Percentiles rank a stretch among this genome's conserved stretches.
Evolutionary conservation across 306 rosid species (phyloP).

Genomic region (Pyrus communis): DNA sequence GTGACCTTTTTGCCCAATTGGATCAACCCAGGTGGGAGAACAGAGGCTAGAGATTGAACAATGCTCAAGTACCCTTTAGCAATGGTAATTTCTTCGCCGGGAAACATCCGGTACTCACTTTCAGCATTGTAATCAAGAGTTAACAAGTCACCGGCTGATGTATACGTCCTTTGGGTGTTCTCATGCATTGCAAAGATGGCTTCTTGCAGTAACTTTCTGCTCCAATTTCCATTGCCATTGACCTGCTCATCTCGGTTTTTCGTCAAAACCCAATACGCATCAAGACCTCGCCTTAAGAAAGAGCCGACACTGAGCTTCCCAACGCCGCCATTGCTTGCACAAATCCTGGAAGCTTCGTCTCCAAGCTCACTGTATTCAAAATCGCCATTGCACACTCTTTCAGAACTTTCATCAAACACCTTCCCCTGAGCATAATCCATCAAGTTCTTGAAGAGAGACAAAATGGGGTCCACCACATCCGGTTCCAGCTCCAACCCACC

Average conservation of each 20-base stretch:
- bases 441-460: conserved; percentile 56
- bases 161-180: conserved; percentile 74
- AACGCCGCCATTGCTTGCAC: conserved; percentile 11
- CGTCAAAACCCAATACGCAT: conserved; percentile 41
- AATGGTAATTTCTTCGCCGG: conserved; percentile 86
- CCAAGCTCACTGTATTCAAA: conserved; percentile 21
- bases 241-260: conserved; percentile 33
- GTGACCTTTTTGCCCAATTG: conserved; percentile 58
- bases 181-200: conserved; percentile 73
- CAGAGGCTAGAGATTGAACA: conserved; percentile 64
- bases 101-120: conserved; percentile 80
- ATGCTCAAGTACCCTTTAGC: conserved; percentile 76
- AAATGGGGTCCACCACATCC: conserved; percentile 50
- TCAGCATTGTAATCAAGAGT: conserved; percentile 68
- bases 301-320: conserved; percentile 54
- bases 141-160: conserved; percentile 70
- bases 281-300: conserved; percentile 60
- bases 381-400: conserved; percentile 13
- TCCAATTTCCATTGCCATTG: conserved; percentile 53
- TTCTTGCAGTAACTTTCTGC: conserved; percentile 48
- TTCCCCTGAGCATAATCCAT: conserved; percentile 66
- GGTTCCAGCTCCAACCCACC: conserved; percentile 52
- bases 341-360: conserved; percentile 27
- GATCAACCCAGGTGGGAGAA: conserved; percentile 60
- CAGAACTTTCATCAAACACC: conserved; percentile 6